Conservation (phyloP, 2,329 filamentous ascomycete species). For the Helicocarpus griseus region DNA sequence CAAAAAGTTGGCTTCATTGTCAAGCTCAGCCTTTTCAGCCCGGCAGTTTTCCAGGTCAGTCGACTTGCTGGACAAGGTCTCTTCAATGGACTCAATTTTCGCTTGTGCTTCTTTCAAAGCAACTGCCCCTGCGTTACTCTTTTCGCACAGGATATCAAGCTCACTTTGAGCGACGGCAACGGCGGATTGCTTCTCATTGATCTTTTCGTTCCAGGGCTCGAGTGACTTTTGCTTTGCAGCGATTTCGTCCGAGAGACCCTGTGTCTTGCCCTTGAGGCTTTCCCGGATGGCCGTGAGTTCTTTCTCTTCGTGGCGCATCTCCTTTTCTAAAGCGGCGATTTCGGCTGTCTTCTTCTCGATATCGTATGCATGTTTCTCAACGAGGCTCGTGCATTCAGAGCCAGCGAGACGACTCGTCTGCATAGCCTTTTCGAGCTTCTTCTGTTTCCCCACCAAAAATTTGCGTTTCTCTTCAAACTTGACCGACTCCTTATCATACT, state of each 20-base stretch:
- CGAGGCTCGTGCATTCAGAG: slow-evolving; percentile 64
- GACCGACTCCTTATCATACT: slow-evolving; percentile 91
- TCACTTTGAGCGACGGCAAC: slow-evolving; percentile 94
- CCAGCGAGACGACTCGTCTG: slow-evolving; percentile 64
- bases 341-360: slow-evolving; percentile 68
- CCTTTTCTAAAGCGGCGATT: slow-evolving; percentile 64
- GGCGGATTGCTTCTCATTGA: slow-evolving; percentile 89
- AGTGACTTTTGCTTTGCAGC: slow-evolving; percentile 84
- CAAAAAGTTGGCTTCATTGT: slow-evolving; percentile 64
- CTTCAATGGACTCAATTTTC: slow-evolving; percentile 66
- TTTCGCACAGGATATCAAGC: slow-evolving; percentile 80
- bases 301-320: slow-evolving; percentile 67
- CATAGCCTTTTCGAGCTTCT: slow-evolving; percentile 87
- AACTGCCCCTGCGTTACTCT: slow-evolving; percentile 75
- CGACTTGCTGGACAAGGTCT: slow-evolving; percentile 60
- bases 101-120: slow-evolving; percentile 73
- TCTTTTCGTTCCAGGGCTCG: slow-evolving; percentile 93
- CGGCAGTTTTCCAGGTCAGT: slow-evolving; percentile 68
- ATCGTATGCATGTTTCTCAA: slow-evolving; percentile 67
- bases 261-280: slow-evolving; percentile 86
- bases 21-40: slow-evolving; percentile 58
- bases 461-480: slow-evolving; percentile 98
- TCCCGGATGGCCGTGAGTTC: slow-evolving; percentile 78
- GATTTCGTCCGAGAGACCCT: slow-evolving; percentile 87
- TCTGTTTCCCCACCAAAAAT: slow-evolving; percentile 80